Evolutionary conservation across 1,139 yeast genomes (phyloP).

Genomic region (Pichia sp.): DNA sequence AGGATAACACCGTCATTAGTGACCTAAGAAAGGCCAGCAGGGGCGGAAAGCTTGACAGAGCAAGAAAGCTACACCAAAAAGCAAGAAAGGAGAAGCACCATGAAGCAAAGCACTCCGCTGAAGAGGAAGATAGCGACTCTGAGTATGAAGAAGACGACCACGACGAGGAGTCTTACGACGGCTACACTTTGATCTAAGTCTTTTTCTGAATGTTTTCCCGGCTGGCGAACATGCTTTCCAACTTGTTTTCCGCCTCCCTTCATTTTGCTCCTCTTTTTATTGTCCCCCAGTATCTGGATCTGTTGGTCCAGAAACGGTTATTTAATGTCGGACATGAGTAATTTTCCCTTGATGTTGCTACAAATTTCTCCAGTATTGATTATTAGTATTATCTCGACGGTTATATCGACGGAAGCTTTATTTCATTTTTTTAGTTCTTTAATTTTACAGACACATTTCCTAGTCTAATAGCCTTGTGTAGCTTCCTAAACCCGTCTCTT

Average conservation of each 20-base stretch:
- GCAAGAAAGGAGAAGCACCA: background rate
- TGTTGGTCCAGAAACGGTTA: too few species aligned
- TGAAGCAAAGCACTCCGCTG: too few species aligned
- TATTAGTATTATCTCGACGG: too few species aligned
- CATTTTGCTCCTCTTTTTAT: too few species aligned
- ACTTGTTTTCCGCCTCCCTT: too few species aligned
- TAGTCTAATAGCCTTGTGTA: background rate
- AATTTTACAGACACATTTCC: background rate
- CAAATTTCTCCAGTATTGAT: too few species aligned
- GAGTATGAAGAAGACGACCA: background rate
- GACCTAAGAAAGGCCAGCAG: too few species aligned
- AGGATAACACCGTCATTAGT: too few species aligned
- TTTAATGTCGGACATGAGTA: too few species aligned
- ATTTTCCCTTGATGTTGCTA: too few species aligned
- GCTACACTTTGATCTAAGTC: background rate
- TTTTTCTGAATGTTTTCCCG: background rate
- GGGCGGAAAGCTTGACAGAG: background rate
- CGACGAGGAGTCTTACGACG: background rate
- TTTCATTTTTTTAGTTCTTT: constrained; percentile 1
- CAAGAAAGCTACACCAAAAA: background rate
- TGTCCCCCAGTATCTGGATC: too few species aligned
- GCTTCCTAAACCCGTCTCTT: background rate
- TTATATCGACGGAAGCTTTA: background rate
- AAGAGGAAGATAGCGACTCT: background rate
- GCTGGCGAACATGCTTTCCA: too few species aligned